Base-by-base conservation (phyloP, 1,284 basidiomycete species). In the Wolfiporia cocos region DNA sequence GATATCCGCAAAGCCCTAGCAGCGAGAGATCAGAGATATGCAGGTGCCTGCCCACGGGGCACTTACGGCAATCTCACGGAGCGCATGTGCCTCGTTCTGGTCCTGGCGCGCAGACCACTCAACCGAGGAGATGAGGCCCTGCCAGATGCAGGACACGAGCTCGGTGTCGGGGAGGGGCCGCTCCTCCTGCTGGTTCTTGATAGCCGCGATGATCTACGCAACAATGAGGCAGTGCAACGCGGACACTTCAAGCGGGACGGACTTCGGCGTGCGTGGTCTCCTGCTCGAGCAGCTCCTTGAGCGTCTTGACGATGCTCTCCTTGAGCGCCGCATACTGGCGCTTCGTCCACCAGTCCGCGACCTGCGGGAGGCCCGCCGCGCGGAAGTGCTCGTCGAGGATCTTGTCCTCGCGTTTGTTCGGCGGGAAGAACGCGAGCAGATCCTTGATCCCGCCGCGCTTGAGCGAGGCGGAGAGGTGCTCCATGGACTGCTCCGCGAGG, bases 341-440 rank as follows among this genome's bases (percentile, higher is more conserved):
- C 73, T 92, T 93, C 42, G 81, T 80, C 74, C 88, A 94, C 89
- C 90, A 95, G 14, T 95, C 93, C 7, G 86, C 83, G 29, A 96
- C 78, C 53, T 82, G 80, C 21, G 80, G 65, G 21, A 96, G 71
- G 22, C 78, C 79, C 46, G 81, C 86, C 46, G 78, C 78, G 65
- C 78, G 87, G 74, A 97, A 96, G 62, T 93, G 84, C 17, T 86
- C 82, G 50, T 92, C 88, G 43, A 97, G 73, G 39, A 73, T 63
- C 53, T 82, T 79, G 54, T 76, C 70, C 48, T 84, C 78, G 48
- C 90, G 81, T 61, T 82, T 88, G 61, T 86, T 86, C 5, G 74
- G 64, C 14, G 92, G 92, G 74, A 97, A 94, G 69, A 96, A 93
- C 12, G 75, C 68, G 40, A 90, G 69, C 40, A 97, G 74, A 61